Conservation (phyloP, 148 eudicot species). For the Tetragonia tetragonoides region DNA sequence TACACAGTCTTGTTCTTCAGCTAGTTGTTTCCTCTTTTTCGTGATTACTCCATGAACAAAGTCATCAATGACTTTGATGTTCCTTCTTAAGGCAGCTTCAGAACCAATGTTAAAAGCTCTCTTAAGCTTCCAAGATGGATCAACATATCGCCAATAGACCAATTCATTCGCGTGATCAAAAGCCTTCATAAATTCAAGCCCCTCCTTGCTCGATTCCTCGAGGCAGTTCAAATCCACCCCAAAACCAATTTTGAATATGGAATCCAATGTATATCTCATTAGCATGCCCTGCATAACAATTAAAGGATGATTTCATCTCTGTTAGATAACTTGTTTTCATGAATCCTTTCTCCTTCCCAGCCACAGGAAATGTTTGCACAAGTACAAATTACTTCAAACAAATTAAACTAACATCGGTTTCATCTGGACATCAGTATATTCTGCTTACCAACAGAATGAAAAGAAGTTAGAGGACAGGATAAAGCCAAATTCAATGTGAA, state of each 20-base stretch:
- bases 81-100: conserved; percentile 55
- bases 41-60: conserved; percentile 56
- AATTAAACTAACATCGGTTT: no score
- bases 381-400: no score
- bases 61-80: conserved; percentile 44
- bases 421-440: no score
- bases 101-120: conserved; percentile 52
- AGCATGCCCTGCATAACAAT: conserved; percentile 55
- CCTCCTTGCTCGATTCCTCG: conserved; percentile 55
- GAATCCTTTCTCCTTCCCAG: no score
- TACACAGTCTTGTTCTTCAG: conserved; percentile 10
- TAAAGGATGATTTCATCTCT: neutral
- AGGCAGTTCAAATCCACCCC: conserved; percentile 79
- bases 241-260: conserved; percentile 78
- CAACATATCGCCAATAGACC: conserved; percentile 50
- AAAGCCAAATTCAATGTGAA: no score
- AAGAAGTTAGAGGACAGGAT: no score
- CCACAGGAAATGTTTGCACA: no score
- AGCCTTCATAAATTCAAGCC: conserved; percentile 57
- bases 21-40: conserved; percentile 40
- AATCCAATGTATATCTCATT: conserved; percentile 63
- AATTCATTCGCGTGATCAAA: conserved; percentile 70
- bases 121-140: conserved; percentile 67
- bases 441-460: no score
- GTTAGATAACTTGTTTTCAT: no score